These are phyloP conservation scores for Zygosaccharomyces sapae DNA, from an alignment of 1,139 yeast genomes.

Conservation along the genomic window DNA sequence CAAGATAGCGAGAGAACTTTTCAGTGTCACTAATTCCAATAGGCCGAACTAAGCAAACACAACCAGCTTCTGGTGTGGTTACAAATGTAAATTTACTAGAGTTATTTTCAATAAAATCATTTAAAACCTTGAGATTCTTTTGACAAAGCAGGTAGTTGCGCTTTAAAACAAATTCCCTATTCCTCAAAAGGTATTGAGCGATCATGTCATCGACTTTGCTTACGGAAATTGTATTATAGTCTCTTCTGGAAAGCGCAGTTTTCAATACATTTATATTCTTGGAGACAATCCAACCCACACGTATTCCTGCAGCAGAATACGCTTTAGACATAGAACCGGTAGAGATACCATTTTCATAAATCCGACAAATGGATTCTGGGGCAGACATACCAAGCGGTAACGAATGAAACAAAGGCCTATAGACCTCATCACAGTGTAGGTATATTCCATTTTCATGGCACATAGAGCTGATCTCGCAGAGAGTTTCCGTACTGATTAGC, in stretches of 20 bases:
- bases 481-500: slow-evolving; percentile 40
- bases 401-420: slow-evolving; percentile 51
- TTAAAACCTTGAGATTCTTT: slow-evolving; percentile 40
- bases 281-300: slow-evolving; percentile 53
- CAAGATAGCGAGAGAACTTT: slow-evolving; percentile 40
- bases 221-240: slow-evolving; percentile 52
- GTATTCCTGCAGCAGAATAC: slow-evolving; percentile 51
- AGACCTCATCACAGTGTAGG: slow-evolving; percentile 52
- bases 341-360: slow-evolving; percentile 45
- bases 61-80: slow-evolving; percentile 46
- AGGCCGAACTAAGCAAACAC: slow-evolving; percentile 44
- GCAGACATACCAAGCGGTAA: slow-evolving; percentile 23
- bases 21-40: slow-evolving; percentile 37
- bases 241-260: slow-evolving; percentile 44
- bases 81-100: slow-evolving; percentile 41
- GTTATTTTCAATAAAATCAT: slow-evolving; percentile 37
- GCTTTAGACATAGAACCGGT: slow-evolving; percentile 56
- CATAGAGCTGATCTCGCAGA: slow-evolving; percentile 41
- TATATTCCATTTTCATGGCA: slow-evolving; percentile 40
- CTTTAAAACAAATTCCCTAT: slow-evolving; percentile 38
- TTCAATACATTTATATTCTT: slow-evolving; percentile 36
- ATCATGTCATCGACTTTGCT: slow-evolving; percentile 48
- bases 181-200: slow-evolving; percentile 43
- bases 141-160: slow-evolving; percentile 42
- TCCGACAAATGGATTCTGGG: slow-evolving; percentile 43